These are phyloP conservation scores for Eucalyptus rudis DNA, from an alignment of 345 rosid genomes.

Conservation along the genomic window DNA sequence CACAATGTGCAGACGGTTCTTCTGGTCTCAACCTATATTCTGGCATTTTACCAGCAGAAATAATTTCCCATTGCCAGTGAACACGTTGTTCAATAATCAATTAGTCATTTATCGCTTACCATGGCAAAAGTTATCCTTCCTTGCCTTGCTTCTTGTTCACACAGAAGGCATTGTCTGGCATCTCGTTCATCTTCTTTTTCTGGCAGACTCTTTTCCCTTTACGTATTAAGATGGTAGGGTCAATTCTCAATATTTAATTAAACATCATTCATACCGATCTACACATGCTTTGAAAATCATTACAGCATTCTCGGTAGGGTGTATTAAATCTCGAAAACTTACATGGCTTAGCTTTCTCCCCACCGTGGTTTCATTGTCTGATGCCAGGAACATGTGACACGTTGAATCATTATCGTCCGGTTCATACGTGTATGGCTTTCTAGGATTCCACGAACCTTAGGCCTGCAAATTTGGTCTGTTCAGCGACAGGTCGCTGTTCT, in stretches of 20 bases:
- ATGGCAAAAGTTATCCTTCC: not conserved
- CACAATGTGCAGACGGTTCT: not conserved
- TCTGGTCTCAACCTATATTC: not conserved
- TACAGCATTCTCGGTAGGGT: not conserved
- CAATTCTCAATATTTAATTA: not conserved
- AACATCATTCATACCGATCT: not conserved
- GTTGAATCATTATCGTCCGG: not conserved
- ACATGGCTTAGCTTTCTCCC: not conserved
- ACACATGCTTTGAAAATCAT: not conserved
- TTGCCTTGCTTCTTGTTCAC: not conserved
- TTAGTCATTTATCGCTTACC: not conserved
- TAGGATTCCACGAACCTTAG: not conserved
- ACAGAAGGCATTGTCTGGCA: not conserved
- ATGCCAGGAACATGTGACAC: not conserved
- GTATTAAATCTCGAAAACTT: not conserved
- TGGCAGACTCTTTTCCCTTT: not conserved
- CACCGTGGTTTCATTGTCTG: not conserved
- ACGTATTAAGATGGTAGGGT: not conserved
- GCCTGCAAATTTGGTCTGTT: not conserved
- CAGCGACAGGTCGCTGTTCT: not conserved
- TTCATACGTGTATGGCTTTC: not conserved
- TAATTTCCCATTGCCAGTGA: not conserved
- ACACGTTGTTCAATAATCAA: not conserved
- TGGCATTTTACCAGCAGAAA: not conserved
- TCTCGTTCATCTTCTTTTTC: not conserved